Base-by-base conservation (phyloP, 495 filamentous ascomycete species). In the Aspergillus carlsbadensis region DNA sequence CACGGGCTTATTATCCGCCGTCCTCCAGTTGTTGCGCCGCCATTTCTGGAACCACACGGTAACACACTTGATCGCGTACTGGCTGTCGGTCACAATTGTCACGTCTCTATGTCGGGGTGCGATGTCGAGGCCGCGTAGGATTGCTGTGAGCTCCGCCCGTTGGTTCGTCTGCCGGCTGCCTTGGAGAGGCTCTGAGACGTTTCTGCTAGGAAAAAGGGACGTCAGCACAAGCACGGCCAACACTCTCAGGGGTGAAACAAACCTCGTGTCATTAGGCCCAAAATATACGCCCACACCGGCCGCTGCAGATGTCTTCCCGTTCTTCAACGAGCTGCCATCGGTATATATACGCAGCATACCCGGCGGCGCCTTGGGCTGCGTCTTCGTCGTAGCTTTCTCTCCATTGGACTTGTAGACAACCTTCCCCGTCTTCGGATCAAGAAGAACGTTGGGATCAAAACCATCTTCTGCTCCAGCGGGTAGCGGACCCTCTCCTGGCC, bases 251-350 rank as follows among this genome's bases (percentile, higher is more conserved):
- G 35, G 31, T 26, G 37, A 10, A 35, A 74, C 78, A 62, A 74
- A 92, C 90, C 88, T 84, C 48, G 72, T 56, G 68, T 96, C 89
- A 1, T 70, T 72, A n/a, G 77, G 76, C 6, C 90, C 90, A 70
- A 96, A 96, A 54, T 78, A 97, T 29, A 97, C 92, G 0, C 94
- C 94, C 8, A 97, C 81, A 3, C 94, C 94, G 5, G 89, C 93
- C 5, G 78, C 74, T 26, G 94, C 89, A 6, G 84, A 79, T 0
- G 70, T 62, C 47, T 78, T 79, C 11, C 94, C 94, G 72, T 98
- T 98, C 42, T 84, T 80, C 21, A 87, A 76, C 58, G 84, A 80
- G 57, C 89, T 94, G 10, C 94, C 94, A 68, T 98, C 94, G 1
- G 94, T 98, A 71, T 91, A 96, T 47, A 97, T 89, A 33, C 83